Conservation (phyloP, 1,139 yeast genomes). For the Taiozyma sp. region DNA sequence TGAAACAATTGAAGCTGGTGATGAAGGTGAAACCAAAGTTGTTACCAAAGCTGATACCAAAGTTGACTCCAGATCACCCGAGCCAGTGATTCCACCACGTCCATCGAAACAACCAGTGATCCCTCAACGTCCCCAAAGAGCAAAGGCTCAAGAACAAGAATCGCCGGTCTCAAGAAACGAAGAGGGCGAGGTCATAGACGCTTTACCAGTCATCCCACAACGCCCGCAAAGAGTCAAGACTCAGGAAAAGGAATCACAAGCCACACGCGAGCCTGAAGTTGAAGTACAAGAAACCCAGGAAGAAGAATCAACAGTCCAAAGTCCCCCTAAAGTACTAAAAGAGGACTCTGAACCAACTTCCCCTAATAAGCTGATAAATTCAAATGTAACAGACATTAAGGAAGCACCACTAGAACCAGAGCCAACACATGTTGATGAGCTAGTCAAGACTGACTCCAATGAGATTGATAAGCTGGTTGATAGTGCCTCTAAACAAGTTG, state of each 20-base stretch:
- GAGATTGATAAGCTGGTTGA: not conserved
- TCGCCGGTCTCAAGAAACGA: not conserved
- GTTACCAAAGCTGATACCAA: not conserved
- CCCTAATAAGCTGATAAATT: not conserved
- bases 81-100: not conserved
- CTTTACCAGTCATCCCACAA: conserved; percentile 3
- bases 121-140: conserved; percentile 6
- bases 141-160: not conserved
- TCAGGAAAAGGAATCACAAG: not conserved
- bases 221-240: conserved; percentile 4
- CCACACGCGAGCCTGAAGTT: not conserved
- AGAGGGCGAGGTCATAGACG: not conserved
- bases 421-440: not conserved
- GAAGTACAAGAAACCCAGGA: not conserved
- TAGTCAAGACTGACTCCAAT: not conserved
- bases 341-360: not conserved
- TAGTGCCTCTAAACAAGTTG: not conserved
- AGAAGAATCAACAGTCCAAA: not conserved
- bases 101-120: not conserved
- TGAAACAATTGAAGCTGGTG: not conserved
- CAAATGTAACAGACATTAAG: not conserved
- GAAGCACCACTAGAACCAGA: not conserved
- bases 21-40: not conserved
- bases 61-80: not conserved
- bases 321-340: not conserved